These are phyloP conservation scores for Colletotrichum sp. DNA, from an alignment of 2,329 filamentous ascomycete genomes.

Conservation along the genomic window DNA sequence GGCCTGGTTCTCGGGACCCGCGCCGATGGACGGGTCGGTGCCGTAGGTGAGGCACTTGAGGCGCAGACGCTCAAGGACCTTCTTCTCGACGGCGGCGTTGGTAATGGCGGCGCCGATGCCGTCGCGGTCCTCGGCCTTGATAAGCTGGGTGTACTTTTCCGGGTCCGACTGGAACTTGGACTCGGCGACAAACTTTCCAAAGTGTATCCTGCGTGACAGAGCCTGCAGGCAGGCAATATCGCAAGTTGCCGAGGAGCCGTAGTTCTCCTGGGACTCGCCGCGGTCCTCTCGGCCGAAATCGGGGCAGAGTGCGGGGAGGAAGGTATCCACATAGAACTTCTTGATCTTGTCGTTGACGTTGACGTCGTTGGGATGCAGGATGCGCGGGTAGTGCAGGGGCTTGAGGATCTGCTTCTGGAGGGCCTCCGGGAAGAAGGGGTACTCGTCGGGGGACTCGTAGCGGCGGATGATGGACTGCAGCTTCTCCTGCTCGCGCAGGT, in stretches of 20 bases:
- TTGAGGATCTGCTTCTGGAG: slow-evolving; percentile 84
- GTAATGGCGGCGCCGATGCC: slow-evolving; percentile 92
- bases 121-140: slow-evolving; percentile 77
- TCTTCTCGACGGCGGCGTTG: slow-evolving; percentile 82
- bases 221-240: slow-evolving; percentile 92
- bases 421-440: slow-evolving; percentile 90
- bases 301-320: slow-evolving; percentile 84
- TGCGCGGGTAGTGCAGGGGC: slow-evolving; percentile 83
- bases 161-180: slow-evolving; percentile 87
- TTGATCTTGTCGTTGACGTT: slow-evolving; percentile 91
- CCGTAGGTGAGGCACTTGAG: slow-evolving; percentile 95
- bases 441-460: slow-evolving; percentile 95
- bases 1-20: slow-evolving; percentile 56
- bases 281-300: slow-evolving; percentile 78
- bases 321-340: slow-evolving; percentile 78
- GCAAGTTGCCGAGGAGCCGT: slow-evolving; percentile 88
- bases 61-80: slow-evolving; percentile 84
- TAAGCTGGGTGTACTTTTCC: slow-evolving; percentile 80
- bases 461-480: slow-evolving; percentile 92
- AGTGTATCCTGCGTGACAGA: slow-evolving; percentile 89
- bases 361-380: slow-evolving; percentile 87
- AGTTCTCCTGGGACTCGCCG: slow-evolving; percentile 90
- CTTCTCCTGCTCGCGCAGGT: slow-evolving; percentile 86
- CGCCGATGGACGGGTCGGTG: slow-evolving; percentile 75
- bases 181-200: slow-evolving; percentile 98